Evolutionary conservation across 257 asterid genomes (phyloP), one percentile per base, ranked within the genome.

Genomic region (Rhazya stricta): DNA sequence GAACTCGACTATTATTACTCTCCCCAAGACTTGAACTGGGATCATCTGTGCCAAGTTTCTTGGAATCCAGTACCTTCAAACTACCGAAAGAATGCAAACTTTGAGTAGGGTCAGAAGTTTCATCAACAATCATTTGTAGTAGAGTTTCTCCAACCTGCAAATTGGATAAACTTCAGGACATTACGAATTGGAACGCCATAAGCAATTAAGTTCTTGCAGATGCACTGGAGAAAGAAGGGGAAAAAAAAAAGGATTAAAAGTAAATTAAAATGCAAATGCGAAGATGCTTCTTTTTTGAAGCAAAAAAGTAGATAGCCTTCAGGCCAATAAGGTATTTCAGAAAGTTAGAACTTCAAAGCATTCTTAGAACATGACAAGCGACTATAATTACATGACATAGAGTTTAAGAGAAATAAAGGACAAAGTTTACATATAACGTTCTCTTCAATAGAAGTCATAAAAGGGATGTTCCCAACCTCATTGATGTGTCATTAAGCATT

Each of bases 91-190:
- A 67, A 80, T 85, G 88, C 8, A 46, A 51, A 74, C 74, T 37
- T 69, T 79, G 83, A 79, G 70, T 69, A 34, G 79, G 67, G 51
- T 77, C 71, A 73, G 78, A 83, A 84, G 72, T 76, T 30, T 90
- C 95, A 46, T 88, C 96, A 70, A 88, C 85, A 34, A 77, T 76
- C 86, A 94, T 84, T 84, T 84, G 86, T 83, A 94, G 61, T 61
- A 94, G 96, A 66, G 99, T 90, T 81, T 94, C 99, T 76, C 99
- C 99, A 32, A 94, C 99, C 99, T 94, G 79, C 53, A 67, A 79
- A 81, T 70, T 27, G 63, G 21, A 72, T 37, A 78, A 79, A 71
- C 56, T 43, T 51, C 19, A 69, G 67, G 70, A 29, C 2, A 71
- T 30, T 36, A 42, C 60, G 76, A 72, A 65, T 54, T 70, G 66